These are phyloP conservation scores for Solidago caesia DNA, from an alignment of 129 eudicot genomes.

Conservation along the genomic window DNA sequence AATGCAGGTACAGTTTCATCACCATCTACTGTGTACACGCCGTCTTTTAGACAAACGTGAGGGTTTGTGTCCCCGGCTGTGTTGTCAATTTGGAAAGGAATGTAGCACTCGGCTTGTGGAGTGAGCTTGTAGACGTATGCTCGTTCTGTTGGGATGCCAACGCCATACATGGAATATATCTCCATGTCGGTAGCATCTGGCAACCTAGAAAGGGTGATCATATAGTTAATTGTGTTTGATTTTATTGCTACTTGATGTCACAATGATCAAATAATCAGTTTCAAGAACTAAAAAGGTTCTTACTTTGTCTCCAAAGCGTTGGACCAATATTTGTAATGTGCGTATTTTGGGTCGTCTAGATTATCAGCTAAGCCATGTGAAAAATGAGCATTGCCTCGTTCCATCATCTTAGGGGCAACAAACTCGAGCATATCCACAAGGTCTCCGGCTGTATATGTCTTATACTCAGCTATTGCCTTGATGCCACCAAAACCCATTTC, in stretches of 20 bases:
- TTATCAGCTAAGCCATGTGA: constrained; percentile 84
- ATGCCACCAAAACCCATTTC: constrained; percentile 84
- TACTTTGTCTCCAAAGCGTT: constrained; percentile 91
- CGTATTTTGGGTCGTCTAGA: constrained; percentile 80
- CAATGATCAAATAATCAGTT: not conserved
- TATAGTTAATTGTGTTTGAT: not conserved
- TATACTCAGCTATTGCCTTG: constrained; percentile 77
- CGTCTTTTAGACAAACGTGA: constrained; percentile 55
- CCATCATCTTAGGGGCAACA: constrained; percentile 97
- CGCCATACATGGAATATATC: constrained; percentile 81
- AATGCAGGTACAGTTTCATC: constrained; percentile 90
- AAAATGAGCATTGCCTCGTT: constrained; percentile 71
- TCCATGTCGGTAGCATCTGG: constrained; percentile 95
- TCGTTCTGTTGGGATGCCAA: constrained; percentile 83
- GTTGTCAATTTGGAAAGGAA: constrained; percentile 80
- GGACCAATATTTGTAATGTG: constrained; percentile 88
- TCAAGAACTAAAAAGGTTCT: constrained; percentile 21
- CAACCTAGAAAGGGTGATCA: constrained; percentile 40
- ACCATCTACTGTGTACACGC: constrained; percentile 80
- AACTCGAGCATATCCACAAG: constrained; percentile 67
- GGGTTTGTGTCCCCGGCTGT: constrained; percentile 58
- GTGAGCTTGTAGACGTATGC: constrained; percentile 66
- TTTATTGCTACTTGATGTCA: not conserved
- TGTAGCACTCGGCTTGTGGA: constrained; percentile 67
- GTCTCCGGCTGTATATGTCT: constrained; percentile 76